Evolutionary conservation across 164 flowering plant species (phyloP).

Genomic region (Cinnamomum chago): DNA sequence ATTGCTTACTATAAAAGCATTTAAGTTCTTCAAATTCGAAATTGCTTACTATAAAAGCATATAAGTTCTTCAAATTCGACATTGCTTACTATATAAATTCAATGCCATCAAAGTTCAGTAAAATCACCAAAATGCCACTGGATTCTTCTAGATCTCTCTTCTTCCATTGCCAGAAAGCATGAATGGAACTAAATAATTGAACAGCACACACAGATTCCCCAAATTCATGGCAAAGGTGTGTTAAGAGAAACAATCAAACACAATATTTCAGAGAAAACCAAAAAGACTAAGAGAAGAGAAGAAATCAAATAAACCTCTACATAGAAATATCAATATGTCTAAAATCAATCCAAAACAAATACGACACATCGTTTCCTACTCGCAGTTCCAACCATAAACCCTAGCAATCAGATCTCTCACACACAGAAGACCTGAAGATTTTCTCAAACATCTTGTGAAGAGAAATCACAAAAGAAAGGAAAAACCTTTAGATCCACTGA

Average conservation of each 20-base stretch:
- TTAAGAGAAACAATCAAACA: background rate
- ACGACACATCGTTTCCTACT: slow-evolving; percentile 5
- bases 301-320: slow-evolving; percentile 1
- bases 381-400: slow-evolving; percentile 7
- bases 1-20: too few species aligned
- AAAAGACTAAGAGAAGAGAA: too few species aligned
- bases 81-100: too few species aligned
- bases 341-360: background rate
- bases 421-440: background rate
- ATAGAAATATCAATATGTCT: background rate
- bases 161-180: too few species aligned
- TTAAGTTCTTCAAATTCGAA: too few species aligned
- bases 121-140: too few species aligned
- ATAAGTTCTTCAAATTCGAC: too few species aligned
- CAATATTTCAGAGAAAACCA: too few species aligned
- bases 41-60: too few species aligned
- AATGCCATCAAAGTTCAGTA: too few species aligned
- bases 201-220: background rate
- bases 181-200: too few species aligned
- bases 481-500: background rate
- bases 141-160: too few species aligned
- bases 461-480: background rate
- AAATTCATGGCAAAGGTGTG: background rate
- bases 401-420: slow-evolving; percentile 5
- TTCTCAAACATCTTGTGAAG: background rate